Evolutionary conservation across 805 yeast genomes (phyloP), one percentile per base, ranked within the genome.

Genomic region (Saccharomycopsis sp.): DNA sequence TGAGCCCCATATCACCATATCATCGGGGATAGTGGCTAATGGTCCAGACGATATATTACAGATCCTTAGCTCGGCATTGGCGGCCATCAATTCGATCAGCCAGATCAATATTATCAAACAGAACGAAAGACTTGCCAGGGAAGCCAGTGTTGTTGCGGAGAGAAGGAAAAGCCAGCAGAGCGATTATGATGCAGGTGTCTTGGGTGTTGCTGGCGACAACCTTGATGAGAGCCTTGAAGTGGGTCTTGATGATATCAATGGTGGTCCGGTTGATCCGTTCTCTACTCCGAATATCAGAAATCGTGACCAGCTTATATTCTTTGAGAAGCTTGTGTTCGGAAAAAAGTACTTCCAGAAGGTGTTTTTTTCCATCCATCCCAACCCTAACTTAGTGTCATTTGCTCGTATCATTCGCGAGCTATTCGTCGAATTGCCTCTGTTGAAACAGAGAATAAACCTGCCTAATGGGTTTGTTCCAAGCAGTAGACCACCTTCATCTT

Each of bases 1-100:
- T 64, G 87, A 82, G 62, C 96, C 96, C 2, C 96, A 88, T 67
- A 76, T 89, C 41, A 89, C 96, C 1, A 76, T 88, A 25, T 82
- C 90, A 1, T 78, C 89, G n/a, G 78, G 81, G 58, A 73, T 88
- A 35, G 73, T 70, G 1, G 72, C 85, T 25, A 69, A 74, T 24
- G 73, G 77, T 12, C 76, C 77, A 49, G 80, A 80, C 14, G 89
- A 85, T 59, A 86, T 83, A 1, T 80, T 80, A 61, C 74, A 77
- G 35, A 80, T 86, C 7, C 73, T 87, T 19, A 81, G 78, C 29
- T 77, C 84, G 56, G 74, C 87, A 58, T 69, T 78, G 12, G 85
- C 84, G 2, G 91, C 93, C 0, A 69, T 80, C 3, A 67, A 73
- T 64, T 69, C 85, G 64, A 66, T 69, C 64, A 62, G 60, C 35